Evolutionary conservation across 495 filamentous ascomycete species (phyloP).

Genomic region (Talaromyces nanjingensis): DNA sequence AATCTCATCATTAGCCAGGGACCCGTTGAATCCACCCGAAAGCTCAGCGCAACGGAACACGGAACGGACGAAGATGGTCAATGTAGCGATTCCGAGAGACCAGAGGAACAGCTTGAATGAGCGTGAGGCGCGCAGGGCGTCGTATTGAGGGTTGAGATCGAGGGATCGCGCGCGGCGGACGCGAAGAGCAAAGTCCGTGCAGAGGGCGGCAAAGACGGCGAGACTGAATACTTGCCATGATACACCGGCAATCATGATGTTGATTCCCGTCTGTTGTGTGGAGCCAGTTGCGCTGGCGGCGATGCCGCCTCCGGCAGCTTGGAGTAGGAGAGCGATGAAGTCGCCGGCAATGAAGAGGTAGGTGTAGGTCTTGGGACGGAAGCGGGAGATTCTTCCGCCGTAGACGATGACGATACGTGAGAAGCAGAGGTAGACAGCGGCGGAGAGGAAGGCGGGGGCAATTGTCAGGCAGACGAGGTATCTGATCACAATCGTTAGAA

Average conservation of each 20-base stretch:
- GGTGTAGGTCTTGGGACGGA: slow-evolving; percentile 44
- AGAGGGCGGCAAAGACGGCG: slow-evolving; percentile 43
- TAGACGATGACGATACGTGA: slow-evolving; percentile 44
- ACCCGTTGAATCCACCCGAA: slow-evolving; percentile 51
- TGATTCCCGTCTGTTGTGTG: slow-evolving; percentile 27
- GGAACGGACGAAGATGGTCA: slow-evolving; percentile 55
- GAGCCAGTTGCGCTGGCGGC: slow-evolving; percentile 34
- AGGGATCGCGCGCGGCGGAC: slow-evolving; percentile 19
- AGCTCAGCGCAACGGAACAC: slow-evolving; percentile 62
- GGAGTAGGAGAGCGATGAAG: slow-evolving; percentile 46
- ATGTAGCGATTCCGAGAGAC: slow-evolving; percentile 42
- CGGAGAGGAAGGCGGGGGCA: slow-evolving; percentile 49
- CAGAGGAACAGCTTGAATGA: slow-evolving; percentile 13
- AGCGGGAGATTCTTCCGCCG: slow-evolving; percentile 37
- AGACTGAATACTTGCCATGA: slow-evolving; percentile 49
- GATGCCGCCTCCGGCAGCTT: slow-evolving; percentile 47
- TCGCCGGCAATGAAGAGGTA: slow-evolving; percentile 48
- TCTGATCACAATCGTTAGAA: slow-evolving; percentile 15
- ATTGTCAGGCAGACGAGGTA: slow-evolving; percentile 48
- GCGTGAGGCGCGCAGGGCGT: slow-evolving; percentile 3
- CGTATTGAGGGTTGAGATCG: slow-evolving; percentile 11
- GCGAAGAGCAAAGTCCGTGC: slow-evolving; percentile 39
- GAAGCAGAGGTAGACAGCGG: slow-evolving; percentile 51
- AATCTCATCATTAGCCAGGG: slow-evolving; percentile 50
- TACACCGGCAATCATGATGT: slow-evolving; percentile 51